These are phyloP conservation scores for Cryptococcus neoformans DNA, from an alignment of 1,284 basidiomycete species.

Conservation along the genomic window DNA sequence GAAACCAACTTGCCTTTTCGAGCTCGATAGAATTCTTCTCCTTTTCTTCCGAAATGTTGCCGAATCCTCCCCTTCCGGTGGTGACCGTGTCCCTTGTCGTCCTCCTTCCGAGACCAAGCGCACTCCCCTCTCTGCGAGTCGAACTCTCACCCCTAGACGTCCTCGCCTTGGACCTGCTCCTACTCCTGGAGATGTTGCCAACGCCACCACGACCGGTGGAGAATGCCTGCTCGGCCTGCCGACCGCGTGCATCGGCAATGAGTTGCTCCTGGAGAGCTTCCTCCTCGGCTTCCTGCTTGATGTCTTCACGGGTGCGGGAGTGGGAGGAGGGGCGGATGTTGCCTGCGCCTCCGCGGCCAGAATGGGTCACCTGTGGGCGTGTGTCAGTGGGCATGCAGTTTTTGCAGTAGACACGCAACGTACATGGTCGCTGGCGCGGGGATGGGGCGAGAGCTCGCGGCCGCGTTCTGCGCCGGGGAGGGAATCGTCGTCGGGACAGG, in stretches of 20 bases:
- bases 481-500: constrained; percentile 35
- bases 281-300: constrained; percentile 36
- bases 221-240: constrained; percentile 37
- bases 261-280: constrained; percentile 42
- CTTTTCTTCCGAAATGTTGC: constrained; percentile 43
- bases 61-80: constrained; percentile 45
- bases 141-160: neutral
- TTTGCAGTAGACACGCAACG: constrained; percentile 7
- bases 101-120: neutral
- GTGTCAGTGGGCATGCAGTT: too few relatives aligned
- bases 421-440: constrained; percentile 28
- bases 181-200: constrained; percentile 38
- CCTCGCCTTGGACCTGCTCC: constrained; percentile 22
- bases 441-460: constrained; percentile 31
- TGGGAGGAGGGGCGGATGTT: constrained; percentile 43
- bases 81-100: neutral
- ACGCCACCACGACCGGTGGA: constrained; percentile 49
- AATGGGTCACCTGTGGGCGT: constrained; percentile 34
- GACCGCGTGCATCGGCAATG: constrained; percentile 43
- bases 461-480: constrained; percentile 40
- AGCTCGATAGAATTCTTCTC: constrained; percentile 31
- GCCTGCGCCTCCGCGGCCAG: constrained; percentile 49
- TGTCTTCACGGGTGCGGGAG: constrained; percentile 33
- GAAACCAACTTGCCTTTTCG: constrained; percentile 25
- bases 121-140: constrained; percentile 7